These are phyloP conservation scores for Sporothrix dimorphospora DNA, from an alignment of 2,329 filamentous ascomycete species.

Conservation along the genomic window DNA sequence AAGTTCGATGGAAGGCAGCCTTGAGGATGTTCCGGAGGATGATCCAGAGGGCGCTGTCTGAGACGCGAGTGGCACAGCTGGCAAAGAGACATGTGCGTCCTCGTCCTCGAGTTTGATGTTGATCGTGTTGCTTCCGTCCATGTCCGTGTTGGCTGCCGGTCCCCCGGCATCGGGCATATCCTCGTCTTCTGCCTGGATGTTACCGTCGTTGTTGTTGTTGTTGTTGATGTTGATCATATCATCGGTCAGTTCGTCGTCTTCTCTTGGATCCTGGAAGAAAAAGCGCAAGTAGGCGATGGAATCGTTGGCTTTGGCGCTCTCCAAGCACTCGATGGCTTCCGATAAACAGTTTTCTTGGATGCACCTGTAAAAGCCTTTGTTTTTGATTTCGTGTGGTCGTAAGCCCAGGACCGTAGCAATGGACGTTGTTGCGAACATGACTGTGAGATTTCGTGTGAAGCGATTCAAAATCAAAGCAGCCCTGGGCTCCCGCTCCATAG, in stretches of 20 bases:
- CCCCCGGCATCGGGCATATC: slow-evolving; percentile 39
- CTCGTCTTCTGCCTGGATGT: slow-evolving; percentile 42
- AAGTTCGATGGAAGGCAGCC: slow-evolving; percentile 64
- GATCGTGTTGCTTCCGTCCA: background rate
- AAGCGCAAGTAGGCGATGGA: slow-evolving; percentile 90
- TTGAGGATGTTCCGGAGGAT: slow-evolving; percentile 24
- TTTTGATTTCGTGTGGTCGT: slow-evolving; percentile 67
- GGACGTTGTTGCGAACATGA: slow-evolving; percentile 85
- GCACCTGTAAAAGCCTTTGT: slow-evolving; percentile 85
- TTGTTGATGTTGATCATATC: slow-evolving; percentile 43
- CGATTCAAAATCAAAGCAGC: slow-evolving; percentile 85
- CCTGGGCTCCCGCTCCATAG: slow-evolving; percentile 73
- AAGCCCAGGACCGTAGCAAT: slow-evolving; percentile 77
- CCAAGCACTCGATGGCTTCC: slow-evolving; percentile 77
- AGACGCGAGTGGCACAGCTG: background rate
- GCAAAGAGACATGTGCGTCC: background rate
- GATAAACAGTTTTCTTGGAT: slow-evolving; percentile 76
- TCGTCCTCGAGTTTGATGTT: slow-evolving; percentile 32
- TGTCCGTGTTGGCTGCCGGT: slow-evolving; percentile 28
- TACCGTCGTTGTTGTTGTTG: slow-evolving; percentile 53
- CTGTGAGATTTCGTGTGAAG: slow-evolving; percentile 78
- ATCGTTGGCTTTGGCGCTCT: slow-evolving; percentile 86
- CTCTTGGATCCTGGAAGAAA: slow-evolving; percentile 75
- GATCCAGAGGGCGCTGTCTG: slow-evolving; percentile 4
- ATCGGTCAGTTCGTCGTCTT: slow-evolving; percentile 53